Evolutionary conservation across 495 filamentous ascomycete species (phyloP), one percentile per base, ranked within the genome.

Genomic region (Sabuloglossum arenarium): DNA sequence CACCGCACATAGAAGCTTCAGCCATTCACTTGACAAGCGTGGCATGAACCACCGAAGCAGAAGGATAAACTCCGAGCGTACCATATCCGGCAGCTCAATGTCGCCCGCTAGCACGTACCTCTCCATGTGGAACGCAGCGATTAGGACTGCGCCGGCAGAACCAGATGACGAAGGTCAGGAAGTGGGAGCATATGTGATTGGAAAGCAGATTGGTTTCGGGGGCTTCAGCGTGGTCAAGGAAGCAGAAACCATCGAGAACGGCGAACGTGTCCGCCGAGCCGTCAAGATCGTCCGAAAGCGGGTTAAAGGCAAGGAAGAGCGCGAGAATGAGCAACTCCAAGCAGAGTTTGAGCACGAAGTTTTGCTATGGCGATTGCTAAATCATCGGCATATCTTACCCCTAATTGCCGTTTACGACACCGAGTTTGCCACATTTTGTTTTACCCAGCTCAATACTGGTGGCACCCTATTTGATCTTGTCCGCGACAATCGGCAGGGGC

Each of bases 291-390:
- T 87, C 6, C 79, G 76, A 51, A 84, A 83, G 60, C 71, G 75
- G 28, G 65, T 80, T 11, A 59, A 67, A 8, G 75, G 73, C 31
- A 75, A 73, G 59, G 74, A 70, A 28, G 79, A 80, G 59, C 64
- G 61, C 28, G 80, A 85, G 61, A 85, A 85, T 56, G 83, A 87
- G 27, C 72, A 75, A 58, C 39, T 82, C 23, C 83, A 86, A 60
- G 78, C 79, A 3, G 78, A 84, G 58, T 85, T 87, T 56, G 82
- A 85, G 58, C 82, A 84, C 58, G 83, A 87, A 65, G 77, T 86
- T 25, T 69, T 73, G 25, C 71, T 87, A 14, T 87, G 83, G 83
- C 70, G 82, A 29, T 80, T 75, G 58, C 69, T 86, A n/a, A 75
- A 70, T 53, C 79, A 86, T 60, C 75, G 71, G 6, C 74, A 84